Percentiles rank a stretch among this genome's conserved stretches.
Evolutionary conservation across 192 early-diverging fungal species (phyloP).

Genomic region (Coemansia biformis): DNA sequence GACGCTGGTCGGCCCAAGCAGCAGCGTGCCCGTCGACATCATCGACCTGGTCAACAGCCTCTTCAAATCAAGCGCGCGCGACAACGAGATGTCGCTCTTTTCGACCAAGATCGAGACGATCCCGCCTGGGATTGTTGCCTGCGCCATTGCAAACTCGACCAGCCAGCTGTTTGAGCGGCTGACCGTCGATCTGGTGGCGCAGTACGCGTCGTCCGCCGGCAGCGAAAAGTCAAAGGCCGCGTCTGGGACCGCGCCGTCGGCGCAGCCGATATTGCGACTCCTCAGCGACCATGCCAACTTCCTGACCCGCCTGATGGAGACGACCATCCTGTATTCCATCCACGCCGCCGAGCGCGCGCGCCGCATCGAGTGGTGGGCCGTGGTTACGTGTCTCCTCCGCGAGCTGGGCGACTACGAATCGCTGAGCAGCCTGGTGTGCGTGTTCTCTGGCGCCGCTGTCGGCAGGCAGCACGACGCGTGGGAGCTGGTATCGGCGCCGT

Average conservation of each 20-base stretch:
- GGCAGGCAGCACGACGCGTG: constrained; percentile 31
- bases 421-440: constrained; percentile 42
- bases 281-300: constrained; percentile 49
- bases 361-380: constrained; percentile 47
- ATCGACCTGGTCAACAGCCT: constrained; percentile 39
- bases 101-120: constrained; percentile 25
- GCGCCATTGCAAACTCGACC: constrained; percentile 45
- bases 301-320: constrained; percentile 36
- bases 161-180: constrained; percentile 39
- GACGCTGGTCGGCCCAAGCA: constrained; percentile 10
- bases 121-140: constrained; percentile 42
- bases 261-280: constrained; percentile 22
- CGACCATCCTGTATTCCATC: constrained; percentile 29
- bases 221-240: neutral
- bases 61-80: constrained; percentile 22
- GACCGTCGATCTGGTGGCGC: constrained; percentile 16
- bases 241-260: too few relatives aligned
- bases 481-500: constrained; percentile 26
- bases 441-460: constrained; percentile 27
- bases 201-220: constrained; percentile 12
- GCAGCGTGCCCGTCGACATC: constrained; percentile 11
- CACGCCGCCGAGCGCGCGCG: constrained; percentile 29
- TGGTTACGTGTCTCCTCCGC: constrained; percentile 30
- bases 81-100: constrained; percentile 27
- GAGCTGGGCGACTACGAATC: constrained; percentile 51